phyloP scores from a whole-genome alignment of 805 yeast genomes.

The Saccharomycopsis sp. region DNA sequence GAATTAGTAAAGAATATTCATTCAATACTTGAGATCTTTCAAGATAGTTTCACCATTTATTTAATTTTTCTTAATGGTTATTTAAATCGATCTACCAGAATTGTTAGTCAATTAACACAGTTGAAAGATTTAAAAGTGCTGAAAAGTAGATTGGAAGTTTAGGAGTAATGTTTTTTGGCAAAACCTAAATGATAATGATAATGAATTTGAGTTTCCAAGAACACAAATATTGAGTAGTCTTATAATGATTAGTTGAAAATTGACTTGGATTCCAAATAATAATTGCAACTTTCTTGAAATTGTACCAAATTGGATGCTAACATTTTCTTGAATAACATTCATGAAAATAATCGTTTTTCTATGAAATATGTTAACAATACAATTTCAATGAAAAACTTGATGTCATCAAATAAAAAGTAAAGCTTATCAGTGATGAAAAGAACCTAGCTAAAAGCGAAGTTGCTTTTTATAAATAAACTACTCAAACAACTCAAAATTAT shows the following conservation, averaged over 20 bases:
- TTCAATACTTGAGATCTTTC: slow-evolving; percentile 9
- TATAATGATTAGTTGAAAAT: slow-evolving; percentile 4
- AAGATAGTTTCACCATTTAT: slow-evolving; percentile 19
- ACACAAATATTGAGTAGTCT: neutral
- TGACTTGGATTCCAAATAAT: slow-evolving; percentile 1
- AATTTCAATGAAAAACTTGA: slow-evolving; percentile 23
- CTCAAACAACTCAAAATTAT: slow-evolving; percentile 17
- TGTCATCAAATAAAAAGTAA: slow-evolving; percentile 22
- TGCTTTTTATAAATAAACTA: slow-evolving; percentile 9
- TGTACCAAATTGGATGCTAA: slow-evolving; percentile 20
- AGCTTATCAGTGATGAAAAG: slow-evolving; percentile 19
- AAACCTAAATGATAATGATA: neutral
- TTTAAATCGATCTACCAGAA: slow-evolving; percentile 15
- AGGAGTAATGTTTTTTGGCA: slow-evolving; percentile 13
- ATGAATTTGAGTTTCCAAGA: neutral
- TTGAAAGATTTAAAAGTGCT: slow-evolving; percentile 26
- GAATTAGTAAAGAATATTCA: neutral
- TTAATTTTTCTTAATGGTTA: slow-evolving; percentile 20
- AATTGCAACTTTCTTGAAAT: slow-evolving; percentile 14
- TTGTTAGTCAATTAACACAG: slow-evolving; percentile 21
- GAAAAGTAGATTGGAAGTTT: slow-evolving; percentile 24
- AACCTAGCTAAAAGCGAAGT: slow-evolving; percentile 21
- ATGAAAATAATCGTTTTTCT: slow-evolving; percentile 23
- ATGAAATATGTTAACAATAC: slow-evolving; percentile 19
- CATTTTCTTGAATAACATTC: slow-evolving; percentile 22